These are phyloP conservation scores for Suillus tomentosus DNA, from an alignment of 768 basidiomycete species.

Conservation along the genomic window DNA sequence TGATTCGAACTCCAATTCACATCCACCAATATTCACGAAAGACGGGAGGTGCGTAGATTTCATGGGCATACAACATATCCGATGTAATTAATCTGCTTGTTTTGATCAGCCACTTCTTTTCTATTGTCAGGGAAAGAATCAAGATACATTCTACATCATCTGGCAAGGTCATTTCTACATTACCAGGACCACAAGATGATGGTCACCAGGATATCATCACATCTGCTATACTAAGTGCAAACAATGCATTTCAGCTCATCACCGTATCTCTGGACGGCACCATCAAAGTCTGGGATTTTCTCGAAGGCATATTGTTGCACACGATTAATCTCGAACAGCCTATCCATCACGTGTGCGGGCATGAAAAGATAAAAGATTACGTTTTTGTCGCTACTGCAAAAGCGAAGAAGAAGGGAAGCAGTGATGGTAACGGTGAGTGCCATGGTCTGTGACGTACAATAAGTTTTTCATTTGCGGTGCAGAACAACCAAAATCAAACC, in stretches of 20 bases:
- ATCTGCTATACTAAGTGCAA: conserved; percentile 74
- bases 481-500: neutral
- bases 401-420: conserved; percentile 41
- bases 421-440: conserved; percentile 3
- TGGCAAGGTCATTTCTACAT: conserved; percentile 79
- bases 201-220: conserved; percentile 61
- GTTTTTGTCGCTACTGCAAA: conserved; percentile 72
- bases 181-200: conserved; percentile 54
- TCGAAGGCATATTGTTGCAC: conserved; percentile 78
- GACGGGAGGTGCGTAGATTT: conserved; percentile 71
- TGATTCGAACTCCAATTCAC: conserved; percentile 62
- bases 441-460: neutral
- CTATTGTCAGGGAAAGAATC: conserved; percentile 76
- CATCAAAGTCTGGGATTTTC: conserved; percentile 90
- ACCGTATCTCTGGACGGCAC: conserved; percentile 84
- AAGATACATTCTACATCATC: conserved; percentile 83
- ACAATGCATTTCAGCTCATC: conserved; percentile 88
- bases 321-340: conserved; percentile 71
- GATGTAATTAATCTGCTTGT: conserved; percentile 14
- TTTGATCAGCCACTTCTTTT: conserved; percentile 79
- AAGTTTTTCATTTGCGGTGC: neutral
- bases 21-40: conserved; percentile 80
- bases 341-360: conserved; percentile 71
- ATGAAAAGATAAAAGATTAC: conserved; percentile 64
- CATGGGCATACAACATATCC: conserved; percentile 10